A percentile compares a stretch with the other conserved stretches of the same genome.
These are phyloP conservation scores for Rhizopogon roseolus DNA, from an alignment of 768 basidiomycete species.

Conservation along the genomic window DNA sequence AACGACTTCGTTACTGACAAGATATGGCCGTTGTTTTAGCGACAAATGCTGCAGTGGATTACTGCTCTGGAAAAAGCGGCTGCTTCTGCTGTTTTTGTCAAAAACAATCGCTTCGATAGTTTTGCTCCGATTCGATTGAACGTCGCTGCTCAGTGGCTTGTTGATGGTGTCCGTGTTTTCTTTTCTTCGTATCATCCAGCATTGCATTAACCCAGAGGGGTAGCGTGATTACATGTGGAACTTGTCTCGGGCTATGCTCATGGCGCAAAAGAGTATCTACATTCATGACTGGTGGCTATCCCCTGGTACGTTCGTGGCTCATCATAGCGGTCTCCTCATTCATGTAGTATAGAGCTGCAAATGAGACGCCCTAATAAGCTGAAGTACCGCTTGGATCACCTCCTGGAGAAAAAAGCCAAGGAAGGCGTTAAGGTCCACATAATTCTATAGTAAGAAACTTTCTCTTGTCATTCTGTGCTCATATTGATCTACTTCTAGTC, in stretches of 20 bases:
- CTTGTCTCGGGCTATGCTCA: conserved; percentile 81
- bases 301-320: conserved; percentile 47
- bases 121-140: conserved; percentile 92
- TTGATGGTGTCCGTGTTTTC: conserved; percentile 68
- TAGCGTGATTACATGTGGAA: conserved; percentile 99
- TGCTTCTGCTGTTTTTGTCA: conserved; percentile 69
- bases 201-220: neutral
- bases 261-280: conserved; percentile 85
- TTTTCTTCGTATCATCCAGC: neutral
- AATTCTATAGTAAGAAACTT: conserved; percentile 75
- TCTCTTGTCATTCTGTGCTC: neutral
- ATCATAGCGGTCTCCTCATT: neutral
- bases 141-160: conserved; percentile 96
- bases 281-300: conserved; percentile 99
- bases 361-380: conserved; percentile 82
- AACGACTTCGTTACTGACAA: conserved; percentile 2
- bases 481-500: conserved; percentile 39
- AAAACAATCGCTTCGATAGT: conserved; percentile 84
- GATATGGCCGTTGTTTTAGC: conserved; percentile 31
- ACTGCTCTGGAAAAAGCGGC: conserved; percentile 83
- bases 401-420: conserved; percentile 87
- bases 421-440: conserved; percentile 96
- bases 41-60: conserved; percentile 98
- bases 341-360: conserved; percentile 56
- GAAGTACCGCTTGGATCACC: conserved; percentile 78